Conservation (phyloP, 148 eudicot species). For the Fagopyrum tataricum region DNA sequence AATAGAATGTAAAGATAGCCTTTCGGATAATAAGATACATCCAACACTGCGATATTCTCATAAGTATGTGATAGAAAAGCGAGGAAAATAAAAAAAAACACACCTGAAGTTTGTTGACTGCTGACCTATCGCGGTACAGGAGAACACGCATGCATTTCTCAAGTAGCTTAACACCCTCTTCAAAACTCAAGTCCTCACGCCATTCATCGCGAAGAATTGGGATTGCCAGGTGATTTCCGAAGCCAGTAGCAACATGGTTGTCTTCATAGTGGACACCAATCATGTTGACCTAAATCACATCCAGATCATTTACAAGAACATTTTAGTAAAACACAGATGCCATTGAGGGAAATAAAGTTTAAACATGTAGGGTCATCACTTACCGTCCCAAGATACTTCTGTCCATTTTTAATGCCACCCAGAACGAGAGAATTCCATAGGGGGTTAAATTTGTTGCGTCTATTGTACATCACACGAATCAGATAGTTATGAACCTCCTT, state of each 20-base stretch:
- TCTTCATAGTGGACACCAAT: constrained; percentile 95
- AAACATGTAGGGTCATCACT: background rate
- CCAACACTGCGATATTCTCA: background rate
- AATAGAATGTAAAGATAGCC: background rate
- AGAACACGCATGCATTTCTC: constrained; percentile 98
- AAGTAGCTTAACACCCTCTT: constrained; percentile 81
- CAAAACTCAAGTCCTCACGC: constrained; percentile 71
- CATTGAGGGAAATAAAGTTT: background rate
- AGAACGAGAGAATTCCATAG: constrained; percentile 94
- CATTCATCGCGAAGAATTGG: constrained; percentile 96
- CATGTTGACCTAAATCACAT: constrained; percentile 67
- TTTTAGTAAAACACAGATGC: background rate
- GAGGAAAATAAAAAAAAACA: background rate
- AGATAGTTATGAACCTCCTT: constrained; percentile 88
- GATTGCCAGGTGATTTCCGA: constrained; percentile 87
- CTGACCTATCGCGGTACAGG: constrained; percentile 89
- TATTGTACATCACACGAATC: constrained; percentile 80
- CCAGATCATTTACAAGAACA: background rate
- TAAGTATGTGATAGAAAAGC: background rate
- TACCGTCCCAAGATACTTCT: constrained; percentile 94
- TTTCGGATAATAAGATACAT: background rate
- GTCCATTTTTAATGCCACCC: constrained; percentile 91
- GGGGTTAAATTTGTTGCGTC: constrained; percentile 94
- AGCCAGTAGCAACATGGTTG: constrained; percentile 87
- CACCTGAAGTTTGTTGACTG: constrained; percentile 97